Evolutionary conservation across 1,284 basidiomycete genomes (phyloP).

Genomic region (Coniferiporia sulphurascens): DNA sequence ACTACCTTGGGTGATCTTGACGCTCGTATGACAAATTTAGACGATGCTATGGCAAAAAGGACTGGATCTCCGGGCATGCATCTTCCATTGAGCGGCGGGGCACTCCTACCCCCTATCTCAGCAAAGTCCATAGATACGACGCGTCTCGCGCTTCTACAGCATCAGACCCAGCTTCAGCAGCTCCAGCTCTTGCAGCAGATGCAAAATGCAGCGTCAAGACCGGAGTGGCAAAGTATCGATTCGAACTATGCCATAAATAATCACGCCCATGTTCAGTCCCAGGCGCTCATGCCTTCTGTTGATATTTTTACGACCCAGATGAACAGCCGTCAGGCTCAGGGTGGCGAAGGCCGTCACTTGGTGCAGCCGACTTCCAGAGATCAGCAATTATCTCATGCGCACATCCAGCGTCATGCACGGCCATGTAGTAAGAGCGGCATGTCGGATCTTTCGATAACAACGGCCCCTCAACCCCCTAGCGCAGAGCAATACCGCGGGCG

Average conservation of each 20-base stretch:
- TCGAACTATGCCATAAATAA: slow-evolving; percentile 3
- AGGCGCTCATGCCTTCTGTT: slow-evolving; percentile 16
- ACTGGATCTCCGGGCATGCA: not conserved
- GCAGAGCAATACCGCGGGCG: not conserved
- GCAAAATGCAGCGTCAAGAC: slow-evolving; percentile 3
- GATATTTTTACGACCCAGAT: slow-evolving; percentile 10
- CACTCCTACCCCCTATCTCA: not conserved
- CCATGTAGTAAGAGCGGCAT: not conserved
- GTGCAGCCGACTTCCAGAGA: not conserved
- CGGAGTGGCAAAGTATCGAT: slow-evolving; percentile 1
- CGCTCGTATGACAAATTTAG: not conserved
- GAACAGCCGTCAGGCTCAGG: not conserved
- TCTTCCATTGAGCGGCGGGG: not conserved
- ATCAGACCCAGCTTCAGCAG: slow-evolving; percentile 15
- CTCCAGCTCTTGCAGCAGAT: slow-evolving; percentile 16
- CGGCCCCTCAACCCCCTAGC: not conserved
- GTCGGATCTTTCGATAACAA: not conserved
- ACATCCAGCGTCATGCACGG: not conserved
- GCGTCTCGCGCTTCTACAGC: slow-evolving; percentile 11
- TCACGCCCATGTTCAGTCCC: not conserved
- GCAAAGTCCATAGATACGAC: slow-evolving; percentile 1
- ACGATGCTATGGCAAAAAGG: not conserved
- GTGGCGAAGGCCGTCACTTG: not conserved
- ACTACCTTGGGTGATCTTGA: not conserved
- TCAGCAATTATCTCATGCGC: not conserved